Base-by-base conservation (phyloP, 2,329 filamentous ascomycete species). In the Penicillium sp. region DNA sequence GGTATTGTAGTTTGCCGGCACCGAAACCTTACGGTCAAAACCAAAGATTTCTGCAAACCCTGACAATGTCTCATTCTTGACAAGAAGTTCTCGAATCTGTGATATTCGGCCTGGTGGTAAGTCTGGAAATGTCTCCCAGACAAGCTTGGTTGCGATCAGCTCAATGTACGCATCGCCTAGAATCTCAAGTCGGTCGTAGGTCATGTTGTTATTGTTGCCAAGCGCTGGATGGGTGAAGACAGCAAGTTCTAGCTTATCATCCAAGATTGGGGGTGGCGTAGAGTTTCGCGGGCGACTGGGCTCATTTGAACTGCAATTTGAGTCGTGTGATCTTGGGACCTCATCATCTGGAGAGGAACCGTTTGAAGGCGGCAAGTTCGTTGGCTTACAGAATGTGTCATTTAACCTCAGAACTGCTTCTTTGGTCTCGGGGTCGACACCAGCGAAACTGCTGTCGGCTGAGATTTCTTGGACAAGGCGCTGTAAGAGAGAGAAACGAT, bases 81-180 rank as follows among this genome's bases (percentile, higher is more conserved):
- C 80, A 1, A 95, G 76, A 7, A 80, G 71, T 68, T 96, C 90
- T 42, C 92, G 84, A 14, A 93, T 73, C 56, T 90, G 87, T 9
- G 86, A 84, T 60, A 84, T 82, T 52, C 83, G 80, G 2, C 90
- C 90, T 0, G 86, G 77, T 0, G 81, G 65, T 9, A 89, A 74
- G 11, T 78, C 71, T 1, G 78, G 77, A 62, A 91, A 93, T 8
- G 82, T 87, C 50, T 83, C 75, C 68, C 83, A 88, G 52, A 97
- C 87, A 43, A 95, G 77, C 14, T 82, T 80, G 0, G 87, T 84
- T 5, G 90, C 82, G 39, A 90, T 82, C 43, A 90, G 72, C 63
- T 95, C 87, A 43, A 95, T 75, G 60, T 92, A 92, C 16, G 88
- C 86, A 66, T 97, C 92, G 6, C 92, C 92, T 7, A 95, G 77